These are phyloP conservation scores for Theobroma cacao DNA, from an alignment of 345 rosid species.

Conservation along the genomic window DNA sequence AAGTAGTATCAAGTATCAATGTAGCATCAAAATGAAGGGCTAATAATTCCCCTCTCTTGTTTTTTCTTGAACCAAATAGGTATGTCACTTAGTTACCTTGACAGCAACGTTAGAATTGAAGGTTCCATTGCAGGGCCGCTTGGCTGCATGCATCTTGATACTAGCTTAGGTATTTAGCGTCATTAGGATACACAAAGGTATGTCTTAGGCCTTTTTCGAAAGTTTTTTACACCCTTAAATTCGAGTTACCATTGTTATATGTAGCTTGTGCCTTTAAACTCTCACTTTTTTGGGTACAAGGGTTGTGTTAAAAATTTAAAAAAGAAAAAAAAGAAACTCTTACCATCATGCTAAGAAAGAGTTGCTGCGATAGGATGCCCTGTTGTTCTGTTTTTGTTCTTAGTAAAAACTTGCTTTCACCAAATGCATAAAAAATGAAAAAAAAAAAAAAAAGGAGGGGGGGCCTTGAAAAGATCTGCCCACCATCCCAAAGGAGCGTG, in stretches of 20 bases:
- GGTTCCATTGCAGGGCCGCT: not conserved
- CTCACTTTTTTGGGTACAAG: not conserved
- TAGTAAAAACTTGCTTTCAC: not conserved
- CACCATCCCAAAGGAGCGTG: constrained; percentile 26
- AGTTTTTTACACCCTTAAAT: too few relatives aligned
- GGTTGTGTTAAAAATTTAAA: not conserved
- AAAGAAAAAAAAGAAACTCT: not conserved
- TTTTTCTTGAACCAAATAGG: not conserved
- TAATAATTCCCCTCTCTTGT: not conserved
- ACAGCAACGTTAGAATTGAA: not conserved
- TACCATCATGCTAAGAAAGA: not conserved
- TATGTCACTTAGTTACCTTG: not conserved
- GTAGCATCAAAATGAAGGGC: not conserved
- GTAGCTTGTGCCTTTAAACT: not conserved
- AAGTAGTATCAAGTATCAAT: constrained; percentile 15
- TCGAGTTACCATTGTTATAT: too few relatives aligned
- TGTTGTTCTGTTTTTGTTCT: not conserved
- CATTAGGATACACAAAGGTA: too few relatives aligned
- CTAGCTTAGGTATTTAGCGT: too few relatives aligned
- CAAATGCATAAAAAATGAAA: not conserved
- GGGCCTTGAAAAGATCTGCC: constrained; percentile 16
- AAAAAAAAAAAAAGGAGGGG: too few relatives aligned
- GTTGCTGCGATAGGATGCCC: not conserved
- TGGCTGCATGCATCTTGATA: not conserved
- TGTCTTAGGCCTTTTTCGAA: too few relatives aligned